These are phyloP conservation scores for Parietaria judaica DNA, from an alignment of 306 rosid species.

Conservation along the genomic window DNA sequence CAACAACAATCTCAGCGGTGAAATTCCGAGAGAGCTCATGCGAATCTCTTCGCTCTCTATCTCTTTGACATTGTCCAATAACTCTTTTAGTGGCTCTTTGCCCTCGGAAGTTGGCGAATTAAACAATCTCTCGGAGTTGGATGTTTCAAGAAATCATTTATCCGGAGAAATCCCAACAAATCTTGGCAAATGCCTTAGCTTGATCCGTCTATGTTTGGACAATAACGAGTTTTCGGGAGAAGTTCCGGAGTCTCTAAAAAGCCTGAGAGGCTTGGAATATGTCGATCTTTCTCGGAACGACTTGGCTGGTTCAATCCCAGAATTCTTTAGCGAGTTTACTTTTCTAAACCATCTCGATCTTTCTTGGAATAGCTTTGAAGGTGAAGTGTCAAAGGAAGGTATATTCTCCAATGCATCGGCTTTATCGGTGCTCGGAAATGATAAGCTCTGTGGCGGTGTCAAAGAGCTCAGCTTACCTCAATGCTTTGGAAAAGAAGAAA, in stretches of 20 bases:
- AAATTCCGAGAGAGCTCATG: constrained; percentile 18
- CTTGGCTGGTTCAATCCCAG: constrained; percentile 15
- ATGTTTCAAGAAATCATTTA: constrained; percentile 17
- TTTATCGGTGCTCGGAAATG: constrained; percentile 1
- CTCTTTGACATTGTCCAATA: constrained; percentile 14
- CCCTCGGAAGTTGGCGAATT: constrained; percentile 18
- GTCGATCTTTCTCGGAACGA: constrained; percentile 26
- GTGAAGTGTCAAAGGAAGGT: constrained; percentile 14
- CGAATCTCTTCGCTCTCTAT: constrained; percentile 7
- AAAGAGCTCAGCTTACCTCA: constrained; percentile 8
- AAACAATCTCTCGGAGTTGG: constrained; percentile 10
- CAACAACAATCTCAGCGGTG: constrained; percentile 16
- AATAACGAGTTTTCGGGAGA: constrained; percentile 18
- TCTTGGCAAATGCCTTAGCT: constrained; percentile 11
- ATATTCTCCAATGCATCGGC: constrained; percentile 15
- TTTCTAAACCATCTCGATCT: constrained; percentile 3
- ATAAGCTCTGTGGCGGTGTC: constrained; percentile 15
- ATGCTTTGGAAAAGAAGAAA: not conserved
- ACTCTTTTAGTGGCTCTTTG: constrained; percentile 20
- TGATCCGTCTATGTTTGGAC: constrained; percentile 5
- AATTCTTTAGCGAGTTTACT: not conserved
- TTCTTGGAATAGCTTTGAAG: constrained; percentile 25
- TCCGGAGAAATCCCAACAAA: constrained; percentile 16
- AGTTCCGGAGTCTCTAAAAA: constrained; percentile 15
- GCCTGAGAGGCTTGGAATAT: constrained; percentile 12